Evolutionary conservation across 2,329 filamentous ascomycete genomes (phyloP), one percentile per base, ranked within the genome.

Genomic region (Hymenoscyphus repandus): DNA sequence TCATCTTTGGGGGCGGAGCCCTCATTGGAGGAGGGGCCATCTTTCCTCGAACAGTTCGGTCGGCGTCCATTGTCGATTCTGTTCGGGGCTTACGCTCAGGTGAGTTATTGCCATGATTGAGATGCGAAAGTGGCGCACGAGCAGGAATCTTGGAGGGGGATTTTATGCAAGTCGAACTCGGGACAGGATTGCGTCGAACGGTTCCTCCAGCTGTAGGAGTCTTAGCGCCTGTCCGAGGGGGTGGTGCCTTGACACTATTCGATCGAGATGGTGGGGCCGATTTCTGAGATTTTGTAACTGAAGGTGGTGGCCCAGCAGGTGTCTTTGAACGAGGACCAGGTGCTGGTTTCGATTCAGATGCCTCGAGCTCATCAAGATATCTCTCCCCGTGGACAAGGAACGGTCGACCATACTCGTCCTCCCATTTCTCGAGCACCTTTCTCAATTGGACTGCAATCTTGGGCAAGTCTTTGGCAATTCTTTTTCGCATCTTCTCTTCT

Each of bases 401-500:
- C 3, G 91, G 89, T 10, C 90, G 83, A 2, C 90, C 92, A 67
- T 92, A 96, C 65, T 97, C 93, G 47, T 95, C 86, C 67, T 99
- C 93, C 84, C 90, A 99, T 41, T 78, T 73, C 66, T 92, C 88
- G 27, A 99, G 77, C n/a, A 80, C 77, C 67, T 85, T 92, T 58
- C 81, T 80, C 52, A 99, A 72, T n/a, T 97, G 90, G 0, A 78
- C 79, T 51, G 92, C 85, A 39, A 99, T 78, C 73, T 95, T 97
- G 50, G 93, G 93, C 30, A 99, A 75, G 65, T 99, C 93, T 69
- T 97, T 99, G 22, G 91, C 80, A 55, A 99, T 96, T 51, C 91
- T 81, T 79, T 99, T 99, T 53, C 93, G 84, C 89, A 96, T 95
- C 78, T 97, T 99, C 72, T 99, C 93, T 66, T 99, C 93, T 30